These are phyloP conservation scores for Mycena chlorophos DNA, from an alignment of 768 basidiomycete genomes.

Conservation along the genomic window DNA sequence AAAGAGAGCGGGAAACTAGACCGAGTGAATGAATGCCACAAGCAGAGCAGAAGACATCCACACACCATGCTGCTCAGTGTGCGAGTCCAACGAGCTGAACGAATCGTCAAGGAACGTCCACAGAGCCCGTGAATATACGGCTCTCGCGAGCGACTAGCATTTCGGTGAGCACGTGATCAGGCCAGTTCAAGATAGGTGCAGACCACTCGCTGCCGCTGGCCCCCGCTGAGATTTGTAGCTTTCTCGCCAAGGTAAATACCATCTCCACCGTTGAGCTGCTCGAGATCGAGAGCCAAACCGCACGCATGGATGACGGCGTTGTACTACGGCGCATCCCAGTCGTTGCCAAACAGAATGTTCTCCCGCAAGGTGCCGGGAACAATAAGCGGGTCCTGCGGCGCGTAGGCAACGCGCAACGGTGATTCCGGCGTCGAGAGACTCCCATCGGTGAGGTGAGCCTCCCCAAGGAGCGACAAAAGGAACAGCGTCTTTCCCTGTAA, in stretches of 20 bases:
- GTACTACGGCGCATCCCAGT: constrained; percentile 12
- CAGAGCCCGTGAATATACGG: constrained; percentile 57
- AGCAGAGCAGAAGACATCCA: neutral
- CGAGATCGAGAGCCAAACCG: constrained; percentile 6
- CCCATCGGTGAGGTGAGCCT: neutral
- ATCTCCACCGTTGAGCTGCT: constrained; percentile 38
- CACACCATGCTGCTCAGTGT: constrained; percentile 46
- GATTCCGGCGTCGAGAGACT: neutral
- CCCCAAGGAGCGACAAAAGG: constrained; percentile 6
- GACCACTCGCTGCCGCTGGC: constrained; percentile 63
- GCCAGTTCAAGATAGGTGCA: neutral
- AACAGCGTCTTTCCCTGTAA: constrained; percentile 8
- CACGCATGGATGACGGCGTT: constrained; percentile 12
- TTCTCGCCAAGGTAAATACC: constrained; percentile 64
- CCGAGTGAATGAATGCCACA: neutral
- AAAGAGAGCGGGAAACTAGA: constrained; percentile 59
- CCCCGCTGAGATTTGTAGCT: constrained; percentile 58
- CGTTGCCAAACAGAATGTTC: constrained; percentile 13
- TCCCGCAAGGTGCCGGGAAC: constrained; percentile 10
- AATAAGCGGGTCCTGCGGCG: constrained; percentile 12
- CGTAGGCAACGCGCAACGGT: constrained; percentile 1
- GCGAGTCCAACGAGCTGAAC: constrained; percentile 61
- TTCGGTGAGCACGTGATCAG: neutral
- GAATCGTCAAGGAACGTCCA: constrained; percentile 62
- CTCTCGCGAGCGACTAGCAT: constrained; percentile 50